A percentile compares a stretch with the other conserved stretches of the same genome.
phyloP scores from a whole-genome alignment of 441 rosid species.

The Mallotus repandus region DNA sequence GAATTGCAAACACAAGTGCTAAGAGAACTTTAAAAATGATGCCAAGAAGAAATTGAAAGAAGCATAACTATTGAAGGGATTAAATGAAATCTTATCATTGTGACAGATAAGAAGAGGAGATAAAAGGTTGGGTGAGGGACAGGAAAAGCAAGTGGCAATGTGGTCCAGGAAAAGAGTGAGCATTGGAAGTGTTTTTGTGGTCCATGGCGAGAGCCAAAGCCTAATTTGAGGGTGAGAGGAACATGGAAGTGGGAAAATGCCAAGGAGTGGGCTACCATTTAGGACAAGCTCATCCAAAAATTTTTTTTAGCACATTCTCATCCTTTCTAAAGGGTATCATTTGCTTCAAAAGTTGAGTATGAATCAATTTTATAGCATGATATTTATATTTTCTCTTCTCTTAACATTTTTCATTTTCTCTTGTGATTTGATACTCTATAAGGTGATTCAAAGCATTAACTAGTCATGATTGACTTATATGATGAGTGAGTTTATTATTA shows the following conservation, averaged over 20 bases:
- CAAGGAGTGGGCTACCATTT: slow-evolving; percentile 24
- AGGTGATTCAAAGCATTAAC: background rate
- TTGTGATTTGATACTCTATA: background rate
- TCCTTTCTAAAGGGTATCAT: background rate
- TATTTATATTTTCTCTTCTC: background rate
- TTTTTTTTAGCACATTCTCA: slow-evolving; percentile 16
- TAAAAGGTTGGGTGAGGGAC: background rate
- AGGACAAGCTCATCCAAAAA: slow-evolving; percentile 19
- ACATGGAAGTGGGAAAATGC: slow-evolving; percentile 21
- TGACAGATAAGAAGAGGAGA: background rate
- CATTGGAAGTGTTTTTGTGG: slow-evolving; percentile 44
- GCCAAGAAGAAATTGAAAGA: background rate
- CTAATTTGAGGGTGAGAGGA: slow-evolving; percentile 31
- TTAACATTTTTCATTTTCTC: background rate
- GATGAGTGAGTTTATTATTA: too few relatives aligned
- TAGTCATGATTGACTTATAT: too few relatives aligned
- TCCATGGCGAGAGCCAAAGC: slow-evolving; percentile 38
- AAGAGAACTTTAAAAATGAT: background rate
- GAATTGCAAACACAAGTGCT: too few relatives aligned
- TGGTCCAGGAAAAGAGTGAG: slow-evolving; percentile 45
- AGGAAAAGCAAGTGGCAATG: slow-evolving; percentile 30
- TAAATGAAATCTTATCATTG: slow-evolving; percentile 16
- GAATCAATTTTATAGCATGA: background rate
- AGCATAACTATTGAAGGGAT: background rate
- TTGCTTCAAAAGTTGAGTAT: background rate